A percentile compares a stretch with the other conserved stretches of the same genome.
Conservation (phyloP, 169 alveolate species). For the Cryptosporidium bovis region DNA sequence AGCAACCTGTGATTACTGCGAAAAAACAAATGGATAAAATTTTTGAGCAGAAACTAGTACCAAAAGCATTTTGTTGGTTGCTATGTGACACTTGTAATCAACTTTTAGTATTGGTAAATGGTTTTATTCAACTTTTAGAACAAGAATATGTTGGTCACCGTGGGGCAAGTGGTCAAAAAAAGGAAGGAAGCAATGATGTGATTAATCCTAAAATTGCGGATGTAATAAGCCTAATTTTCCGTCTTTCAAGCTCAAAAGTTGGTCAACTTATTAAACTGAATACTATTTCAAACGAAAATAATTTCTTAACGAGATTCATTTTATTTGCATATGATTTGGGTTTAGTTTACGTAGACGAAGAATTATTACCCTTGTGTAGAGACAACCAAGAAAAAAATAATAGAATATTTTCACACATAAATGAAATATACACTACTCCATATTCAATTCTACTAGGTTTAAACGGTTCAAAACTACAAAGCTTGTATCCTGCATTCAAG, state of each 20-base stretch:
- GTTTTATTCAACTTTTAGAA: constrained; percentile 29
- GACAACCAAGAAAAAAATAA: neutral
- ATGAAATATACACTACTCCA: constrained; percentile 44
- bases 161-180: neutral
- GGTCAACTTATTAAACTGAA: constrained; percentile 47
- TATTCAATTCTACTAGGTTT: constrained; percentile 37
- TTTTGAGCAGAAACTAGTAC: constrained; percentile 62
- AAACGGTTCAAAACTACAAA: constrained; percentile 40
- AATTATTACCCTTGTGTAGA: neutral
- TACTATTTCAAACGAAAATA: neutral
- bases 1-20: neutral
- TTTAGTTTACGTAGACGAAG: constrained; percentile 33
- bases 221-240: constrained; percentile 44
- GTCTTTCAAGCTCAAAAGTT: constrained; percentile 54
- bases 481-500: constrained; percentile 39
- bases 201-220: constrained; percentile 14
- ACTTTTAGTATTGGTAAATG: constrained; percentile 33
- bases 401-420: neutral
- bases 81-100: constrained; percentile 62
- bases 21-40: constrained; percentile 55
- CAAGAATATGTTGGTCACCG: neutral
- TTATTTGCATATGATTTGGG: constrained; percentile 68
- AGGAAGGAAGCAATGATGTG: neutral
- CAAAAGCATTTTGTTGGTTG: constrained; percentile 70
- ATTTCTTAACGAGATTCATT: constrained; percentile 27